Conservation (phyloP, 148 eudicot genomes). For the Chenopodium album region DNA sequence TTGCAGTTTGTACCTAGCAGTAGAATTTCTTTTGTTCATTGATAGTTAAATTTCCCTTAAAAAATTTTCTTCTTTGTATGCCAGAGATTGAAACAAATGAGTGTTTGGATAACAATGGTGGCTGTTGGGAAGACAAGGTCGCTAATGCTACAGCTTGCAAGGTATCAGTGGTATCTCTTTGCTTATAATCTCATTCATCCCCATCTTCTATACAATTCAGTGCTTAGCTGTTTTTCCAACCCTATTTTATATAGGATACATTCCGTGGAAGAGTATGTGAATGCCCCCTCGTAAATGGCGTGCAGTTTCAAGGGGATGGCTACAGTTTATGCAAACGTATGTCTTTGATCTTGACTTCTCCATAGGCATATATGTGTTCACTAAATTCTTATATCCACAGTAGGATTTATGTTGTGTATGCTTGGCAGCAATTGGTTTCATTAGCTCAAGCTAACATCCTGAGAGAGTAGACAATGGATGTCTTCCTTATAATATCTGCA, state of each 20-base stretch:
- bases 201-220: neutral
- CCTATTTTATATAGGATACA: conserved; percentile 58
- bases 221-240: neutral
- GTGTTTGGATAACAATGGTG: conserved; percentile 86
- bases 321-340: conserved; percentile 81
- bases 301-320: conserved; percentile 93
- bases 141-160: conserved; percentile 92
- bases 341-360: conserved; percentile 7
- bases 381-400: neutral
- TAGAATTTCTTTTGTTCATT: neutral
- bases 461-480: neutral
- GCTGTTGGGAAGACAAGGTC: conserved; percentile 91
- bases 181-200: neutral
- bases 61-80: conserved; percentile 9
- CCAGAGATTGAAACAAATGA: conserved; percentile 94
- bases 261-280: conserved; percentile 98
- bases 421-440: neutral
- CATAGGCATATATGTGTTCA: neutral
- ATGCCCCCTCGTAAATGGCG: conserved; percentile 92
- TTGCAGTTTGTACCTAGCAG: neutral
- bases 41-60: neutral
- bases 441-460: neutral
- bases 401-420: neutral
- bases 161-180: conserved; percentile 33
- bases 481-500: neutral